phyloP scores from a whole-genome alignment of 1,284 basidiomycete species.

The Moesziomyces globuligerus region DNA sequence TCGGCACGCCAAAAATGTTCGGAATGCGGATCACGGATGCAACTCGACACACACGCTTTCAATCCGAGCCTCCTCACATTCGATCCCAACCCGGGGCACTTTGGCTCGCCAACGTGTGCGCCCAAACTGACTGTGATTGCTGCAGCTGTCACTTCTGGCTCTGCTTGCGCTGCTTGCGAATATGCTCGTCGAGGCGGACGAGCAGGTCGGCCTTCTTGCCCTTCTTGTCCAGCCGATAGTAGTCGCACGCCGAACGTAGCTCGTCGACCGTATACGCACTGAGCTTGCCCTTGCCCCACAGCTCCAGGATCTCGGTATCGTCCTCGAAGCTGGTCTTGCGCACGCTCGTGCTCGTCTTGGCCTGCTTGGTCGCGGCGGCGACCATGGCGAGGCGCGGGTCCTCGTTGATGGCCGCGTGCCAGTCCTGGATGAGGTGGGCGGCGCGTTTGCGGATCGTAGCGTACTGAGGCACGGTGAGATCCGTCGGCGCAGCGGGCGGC shows the following conservation, averaged over 20 bases:
- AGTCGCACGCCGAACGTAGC: constrained; percentile 51
- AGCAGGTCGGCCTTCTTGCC: constrained; percentile 62
- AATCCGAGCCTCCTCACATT: too few relatives aligned
- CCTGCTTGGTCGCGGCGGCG: constrained; percentile 6
- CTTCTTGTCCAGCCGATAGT: constrained; percentile 50
- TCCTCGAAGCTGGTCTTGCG: constrained; percentile 40
- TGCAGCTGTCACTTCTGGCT: neutral
- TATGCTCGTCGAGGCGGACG: constrained; percentile 36
- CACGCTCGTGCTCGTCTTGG: constrained; percentile 32
- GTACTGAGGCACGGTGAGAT: constrained; percentile 81
- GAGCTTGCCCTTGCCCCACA: constrained; percentile 40
- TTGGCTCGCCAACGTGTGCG: too few relatives aligned
- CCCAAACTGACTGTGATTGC: neutral
- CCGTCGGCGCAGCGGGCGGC: constrained; percentile 73
- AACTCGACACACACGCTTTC: too few relatives aligned
- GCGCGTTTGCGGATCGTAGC: constrained; percentile 83
- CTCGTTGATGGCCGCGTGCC: constrained; percentile 76
- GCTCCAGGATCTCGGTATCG: constrained; percentile 38
- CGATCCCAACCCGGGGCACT: too few relatives aligned
- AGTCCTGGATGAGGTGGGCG: constrained; percentile 78
- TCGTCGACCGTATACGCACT: constrained; percentile 52
- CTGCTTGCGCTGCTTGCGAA: constrained; percentile 31
- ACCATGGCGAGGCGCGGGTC: constrained; percentile 69
- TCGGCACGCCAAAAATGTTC: neutral
- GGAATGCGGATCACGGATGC: neutral